Base-by-base conservation (phyloP, 345 rosid genomes). In the Sonneratia caseolaris region DNA sequence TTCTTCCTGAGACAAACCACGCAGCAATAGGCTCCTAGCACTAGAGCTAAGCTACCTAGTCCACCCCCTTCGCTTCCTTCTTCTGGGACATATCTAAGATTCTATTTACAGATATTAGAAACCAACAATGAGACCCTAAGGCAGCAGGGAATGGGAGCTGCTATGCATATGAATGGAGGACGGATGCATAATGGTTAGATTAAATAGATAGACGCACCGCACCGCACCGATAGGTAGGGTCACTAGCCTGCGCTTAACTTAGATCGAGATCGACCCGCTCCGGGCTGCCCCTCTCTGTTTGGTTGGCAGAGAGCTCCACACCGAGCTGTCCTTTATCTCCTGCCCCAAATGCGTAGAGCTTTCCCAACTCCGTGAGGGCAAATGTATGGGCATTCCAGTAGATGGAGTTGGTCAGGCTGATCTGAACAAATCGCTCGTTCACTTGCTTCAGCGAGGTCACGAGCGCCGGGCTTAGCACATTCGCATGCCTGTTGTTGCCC, bases 281-380 rank as follows among this genome's bases (percentile, higher is more conserved):
- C 0, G 97, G 98, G 64, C 83, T 86, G 11, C 81, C 97, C 82
- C 97, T 82, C 83, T 92, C 97, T 0, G 86, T 80, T 74, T 85
- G 84, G 85, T 82, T 82, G 70, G 86, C 86, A 1, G 79, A 83
- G 5, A 89, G 91, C 76, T 88, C 85, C 51, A 84, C 77, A 43
- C 97, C 97, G 4, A 95, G 94, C 85, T 95, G 98, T 71, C 99
- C 99, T 69, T 82, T 92, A 81, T 95, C 97, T 27, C 99, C 99
- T 0, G 96, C 89, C 0, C 99, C 99, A 48, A 95, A 92, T 0
- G 97, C 96, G 15, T 85, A 95, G 1, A 95, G 82, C 76, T 84
- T 88, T 61, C 99, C 99, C 0, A 94, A 86, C 80, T 92, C 96
- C 0, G 93, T 84, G 72, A 92, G 89, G 3, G 97, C 97, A 75